Conservation (phyloP, 2,329 filamentous ascomycete genomes). For the Tothia fuscella region DNA sequence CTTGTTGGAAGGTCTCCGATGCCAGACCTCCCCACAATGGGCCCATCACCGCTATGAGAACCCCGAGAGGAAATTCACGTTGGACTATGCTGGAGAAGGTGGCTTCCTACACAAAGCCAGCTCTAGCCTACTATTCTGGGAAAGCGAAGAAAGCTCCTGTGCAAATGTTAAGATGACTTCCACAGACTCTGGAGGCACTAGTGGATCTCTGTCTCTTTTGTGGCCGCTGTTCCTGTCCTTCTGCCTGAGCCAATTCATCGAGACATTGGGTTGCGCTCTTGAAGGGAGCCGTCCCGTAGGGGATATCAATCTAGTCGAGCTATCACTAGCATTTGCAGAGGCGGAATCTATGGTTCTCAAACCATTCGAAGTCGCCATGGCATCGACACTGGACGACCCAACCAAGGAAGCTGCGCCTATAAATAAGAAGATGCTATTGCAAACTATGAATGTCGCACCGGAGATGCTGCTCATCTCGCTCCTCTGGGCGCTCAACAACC, state of each 20-base stretch:
- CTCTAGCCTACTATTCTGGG: constrained; percentile 59
- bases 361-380: constrained; percentile 63
- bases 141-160: constrained; percentile 65
- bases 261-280: constrained; percentile 76
- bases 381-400: too few relatives aligned
- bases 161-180: constrained; percentile 46
- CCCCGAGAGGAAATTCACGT: constrained; percentile 28
- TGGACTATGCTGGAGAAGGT: constrained; percentile 45
- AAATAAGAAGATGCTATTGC: constrained; percentile 56
- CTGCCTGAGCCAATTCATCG: constrained; percentile 70
- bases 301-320: constrained; percentile 95
- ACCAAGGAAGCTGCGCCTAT: constrained; percentile 35
- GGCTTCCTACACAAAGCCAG: constrained; percentile 61
- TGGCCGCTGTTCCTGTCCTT: constrained; percentile 64
- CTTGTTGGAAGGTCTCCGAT: constrained; percentile 76
- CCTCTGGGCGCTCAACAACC: constrained; percentile 78
- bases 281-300: constrained; percentile 69
- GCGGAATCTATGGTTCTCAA: constrained; percentile 79
- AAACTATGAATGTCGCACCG: constrained; percentile 74
- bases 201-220: constrained; percentile 64
- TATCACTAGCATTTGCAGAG: constrained; percentile 90
- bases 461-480: constrained; percentile 80
- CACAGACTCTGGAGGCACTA: constrained; percentile 25
- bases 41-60: constrained; percentile 35
- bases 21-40: constrained; percentile 56